These are phyloP conservation scores for Starmerella ratchasimensis DNA, from an alignment of 805 yeast species.

Conservation along the genomic window DNA sequence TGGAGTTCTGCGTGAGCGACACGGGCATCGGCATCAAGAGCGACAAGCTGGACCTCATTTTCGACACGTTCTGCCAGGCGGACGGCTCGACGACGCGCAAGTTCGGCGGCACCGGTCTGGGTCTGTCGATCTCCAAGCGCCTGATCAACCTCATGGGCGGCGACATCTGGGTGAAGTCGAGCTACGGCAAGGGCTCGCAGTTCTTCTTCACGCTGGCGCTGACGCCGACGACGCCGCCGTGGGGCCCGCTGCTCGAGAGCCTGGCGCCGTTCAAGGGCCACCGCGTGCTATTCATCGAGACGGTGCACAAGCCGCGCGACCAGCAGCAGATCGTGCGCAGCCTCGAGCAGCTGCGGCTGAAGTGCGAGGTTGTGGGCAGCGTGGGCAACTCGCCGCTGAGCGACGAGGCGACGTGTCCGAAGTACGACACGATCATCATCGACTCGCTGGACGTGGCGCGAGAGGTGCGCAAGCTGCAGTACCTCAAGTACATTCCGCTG, in stretches of 20 bases:
- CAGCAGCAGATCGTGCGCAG: slow-evolving; percentile 38
- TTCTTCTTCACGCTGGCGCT: slow-evolving; percentile 71
- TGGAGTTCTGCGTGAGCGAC: slow-evolving; percentile 78
- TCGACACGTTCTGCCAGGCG: slow-evolving; percentile 84
- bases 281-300: slow-evolving; percentile 54
- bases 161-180: slow-evolving; percentile 79
- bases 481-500: slow-evolving; percentile 72
- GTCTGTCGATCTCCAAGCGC: slow-evolving; percentile 75
- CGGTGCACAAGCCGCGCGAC: slow-evolving; percentile 42
- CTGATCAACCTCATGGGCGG: slow-evolving; percentile 87
- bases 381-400: slow-evolving; percentile 43
- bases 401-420: slow-evolving; percentile 28
- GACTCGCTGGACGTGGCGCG: slow-evolving; percentile 68
- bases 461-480: slow-evolving; percentile 52
- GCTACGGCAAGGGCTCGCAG: slow-evolving; percentile 67
- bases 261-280: slow-evolving; percentile 60
- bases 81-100: slow-evolving; percentile 88
- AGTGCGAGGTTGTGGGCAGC: slow-evolving; percentile 43
- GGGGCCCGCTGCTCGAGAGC: slow-evolving; percentile 52
- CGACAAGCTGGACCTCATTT: slow-evolving; percentile 72
- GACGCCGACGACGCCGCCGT: slow-evolving; percentile 51
- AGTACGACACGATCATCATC: slow-evolving; percentile 68
- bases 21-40: slow-evolving; percentile 83
- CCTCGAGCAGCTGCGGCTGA: slow-evolving; percentile 42
- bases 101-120: slow-evolving; percentile 88